phyloP scores from a whole-genome alignment of 2,329 filamentous ascomycete genomes.

The Colletotrichum aenigma region DNA sequence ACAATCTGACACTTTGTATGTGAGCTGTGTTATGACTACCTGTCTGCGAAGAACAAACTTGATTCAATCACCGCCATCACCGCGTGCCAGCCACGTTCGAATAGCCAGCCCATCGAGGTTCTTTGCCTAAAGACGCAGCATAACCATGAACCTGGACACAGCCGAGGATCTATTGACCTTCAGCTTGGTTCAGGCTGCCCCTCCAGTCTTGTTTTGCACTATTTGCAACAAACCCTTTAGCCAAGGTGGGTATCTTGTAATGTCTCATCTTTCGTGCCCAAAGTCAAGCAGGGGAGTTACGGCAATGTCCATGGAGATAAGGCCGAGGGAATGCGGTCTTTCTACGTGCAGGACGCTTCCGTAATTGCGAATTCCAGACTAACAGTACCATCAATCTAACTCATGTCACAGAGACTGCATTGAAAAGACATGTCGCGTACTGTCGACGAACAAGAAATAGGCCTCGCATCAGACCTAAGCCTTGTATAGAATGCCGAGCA shows the following conservation, averaged over 20 bases:
- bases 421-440: slow-evolving; percentile 4
- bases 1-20: not conserved
- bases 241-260: not conserved
- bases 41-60: not conserved
- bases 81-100: not conserved
- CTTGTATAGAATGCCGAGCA: slow-evolving; percentile 10
- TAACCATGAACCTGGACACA: not conserved
- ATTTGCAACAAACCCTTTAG: slow-evolving; percentile 14
- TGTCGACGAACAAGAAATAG: not conserved
- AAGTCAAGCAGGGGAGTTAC: not conserved
- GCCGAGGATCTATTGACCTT: not conserved
- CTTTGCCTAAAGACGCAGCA: not conserved
- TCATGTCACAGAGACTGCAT: not conserved
- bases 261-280: not conserved
- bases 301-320: not conserved
- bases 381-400: not conserved
- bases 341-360: not conserved
- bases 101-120: not conserved
- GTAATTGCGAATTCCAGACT: not conserved
- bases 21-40: not conserved
- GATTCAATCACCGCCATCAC: not conserved
- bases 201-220: not conserved
- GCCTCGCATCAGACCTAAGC: not conserved
- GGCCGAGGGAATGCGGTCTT: not conserved
- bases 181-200: not conserved